Evolutionary conservation across 345 rosid genomes (phyloP), one percentile per base, ranked within the genome.

Genomic region (Adansonia digitata): DNA sequence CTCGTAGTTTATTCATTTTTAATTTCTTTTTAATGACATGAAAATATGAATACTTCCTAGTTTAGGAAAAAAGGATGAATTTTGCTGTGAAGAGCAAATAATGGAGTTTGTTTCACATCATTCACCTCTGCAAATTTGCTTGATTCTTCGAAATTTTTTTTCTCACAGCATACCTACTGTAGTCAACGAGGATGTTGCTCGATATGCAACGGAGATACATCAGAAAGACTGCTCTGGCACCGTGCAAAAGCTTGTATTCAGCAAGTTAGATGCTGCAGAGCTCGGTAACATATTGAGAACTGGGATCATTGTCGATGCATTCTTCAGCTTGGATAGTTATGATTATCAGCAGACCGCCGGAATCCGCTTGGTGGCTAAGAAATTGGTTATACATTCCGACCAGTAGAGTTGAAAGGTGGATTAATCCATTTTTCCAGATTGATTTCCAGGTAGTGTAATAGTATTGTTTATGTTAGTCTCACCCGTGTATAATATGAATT

Each of bases 261-360:
- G 82, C 40, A 77, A 82, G 69, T 83, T 86, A 55, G 83, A 83
- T 39, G 51, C 69, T 0, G 82, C 66, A 5, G 96, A 94, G 84
- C 88, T 94, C 0, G 72, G 82, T 48, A 43, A 82, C 34, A 71
- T 85, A 57, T 49, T 91, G 57, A 76, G 39, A 5, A 71, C 84
- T 4, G 92, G 93, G 77, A 82, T 53, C 72, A 68, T 69, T 27
- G 71, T 92, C 14, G 97, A 94, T 75, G 87, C 88, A 22, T 91
- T 77, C 81, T 69, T 94, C 79, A 81, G 91, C 61, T 61, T 92
- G 48, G 93, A 88, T 75, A 74, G 89, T 14, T 94, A 91, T 61
- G 98, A 91, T 77, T 91, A 84, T 80, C 93, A 84, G 73, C 92
- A 84, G 77, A 75, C 46, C 64, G 90, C 97, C 24, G 98, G 98